Evolutionary conservation across 1,284 basidiomycete species (phyloP), one percentile per base, ranked within the genome.

Genomic region (Naganishia sp.): DNA sequence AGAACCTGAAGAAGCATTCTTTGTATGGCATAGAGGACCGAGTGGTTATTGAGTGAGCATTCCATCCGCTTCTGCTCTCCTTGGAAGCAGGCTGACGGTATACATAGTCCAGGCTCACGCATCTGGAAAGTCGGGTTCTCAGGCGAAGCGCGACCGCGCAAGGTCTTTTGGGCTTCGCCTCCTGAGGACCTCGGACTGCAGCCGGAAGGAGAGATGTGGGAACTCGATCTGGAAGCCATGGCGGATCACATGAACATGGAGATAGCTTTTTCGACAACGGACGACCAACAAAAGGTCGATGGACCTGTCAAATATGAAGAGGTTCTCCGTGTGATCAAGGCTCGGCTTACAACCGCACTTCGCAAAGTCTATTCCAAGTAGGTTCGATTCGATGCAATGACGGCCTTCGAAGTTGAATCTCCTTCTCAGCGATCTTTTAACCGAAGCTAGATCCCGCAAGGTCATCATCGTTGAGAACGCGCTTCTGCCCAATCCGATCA

Each of bases 401-500:
- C 28, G 63, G 21, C 60, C 45, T 69, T 73, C 72, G 72, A 73
- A 67, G 67, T 55, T 53, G 32, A 67, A 67, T 41, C 66, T 61
- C 10, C 21, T 42, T 18, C 39, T 2, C 74, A 94, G 93, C 73
- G 89, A 92, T 65, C 84, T 99, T 52, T 84, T 97, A 77, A 90
- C 90, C 68, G 96, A 98, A 75, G 90, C 94, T 0, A 95, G 93
- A 77, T 88, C 91, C 42, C 86, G 95, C 56, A 96, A 95, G 77
- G 88, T 99, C 65, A 90, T 98, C 57, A 75, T 99, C 31, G 83
- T 95, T 6, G 94, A 98, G 78, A 90, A 92, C 75, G 90, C 95
- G 0, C 81, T 96, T 55, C 81, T 96, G 13, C 91, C 94, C 0
- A 79, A 90, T 2, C 85, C 88, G 68, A 87, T 97, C 74, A 96